phyloP scores from a whole-genome alignment of 495 filamentous ascomycete species.

The Lepidopterella palustris region DNA sequence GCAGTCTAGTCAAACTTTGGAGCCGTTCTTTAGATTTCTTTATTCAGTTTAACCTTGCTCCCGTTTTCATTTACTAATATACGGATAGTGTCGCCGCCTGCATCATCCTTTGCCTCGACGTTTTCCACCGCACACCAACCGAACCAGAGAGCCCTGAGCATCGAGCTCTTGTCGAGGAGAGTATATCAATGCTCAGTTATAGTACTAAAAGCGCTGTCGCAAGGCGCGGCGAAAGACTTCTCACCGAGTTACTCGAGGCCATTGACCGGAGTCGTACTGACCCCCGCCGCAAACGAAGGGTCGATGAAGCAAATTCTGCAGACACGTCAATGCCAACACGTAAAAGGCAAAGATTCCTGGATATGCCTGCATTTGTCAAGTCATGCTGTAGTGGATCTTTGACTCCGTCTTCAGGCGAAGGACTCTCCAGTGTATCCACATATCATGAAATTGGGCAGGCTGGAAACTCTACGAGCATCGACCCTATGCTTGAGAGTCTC shows the following conservation, averaged over 20 bases:
- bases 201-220: conserved; percentile 2
- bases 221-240: not conserved
- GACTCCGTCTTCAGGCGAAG: not conserved
- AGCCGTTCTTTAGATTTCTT: no score
- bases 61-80: not conserved
- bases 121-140: not conserved
- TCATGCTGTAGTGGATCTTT: not conserved
- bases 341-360: not conserved
- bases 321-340: not conserved
- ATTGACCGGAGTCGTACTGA: not conserved
- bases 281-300: not conserved
- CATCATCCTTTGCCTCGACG: conserved; percentile 15
- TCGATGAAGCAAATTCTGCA: not conserved
- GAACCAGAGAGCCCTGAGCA: conserved; percentile 3
- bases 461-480: not conserved
- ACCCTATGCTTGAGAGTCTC: not conserved
- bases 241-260: not conserved
- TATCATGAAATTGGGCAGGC: not conserved
- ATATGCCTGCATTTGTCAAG: not conserved
- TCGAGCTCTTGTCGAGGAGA: not conserved
- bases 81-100: not conserved
- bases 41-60: no score
- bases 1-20: no score
- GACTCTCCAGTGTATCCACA: not conserved
- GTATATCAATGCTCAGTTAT: not conserved